Evolutionary conservation across 2,329 filamentous ascomycete species (phyloP), one percentile per base, ranked within the genome.

Genomic region (Paracamarosporium sp.): DNA sequence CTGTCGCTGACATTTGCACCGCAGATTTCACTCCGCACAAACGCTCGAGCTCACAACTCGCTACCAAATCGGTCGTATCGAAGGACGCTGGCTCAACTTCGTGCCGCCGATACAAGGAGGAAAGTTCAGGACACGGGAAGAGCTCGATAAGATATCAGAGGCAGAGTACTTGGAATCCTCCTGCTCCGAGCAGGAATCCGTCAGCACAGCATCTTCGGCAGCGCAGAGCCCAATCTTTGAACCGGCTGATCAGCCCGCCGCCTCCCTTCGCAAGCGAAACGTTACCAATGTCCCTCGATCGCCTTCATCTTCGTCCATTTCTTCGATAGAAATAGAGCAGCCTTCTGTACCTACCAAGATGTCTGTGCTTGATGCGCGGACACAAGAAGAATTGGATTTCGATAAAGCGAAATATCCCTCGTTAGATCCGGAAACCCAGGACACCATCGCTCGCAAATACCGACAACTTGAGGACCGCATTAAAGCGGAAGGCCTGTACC

Each of bases 61-160:
- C 62, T 98, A 93, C 74, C 88, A 91, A 62, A 92, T 98, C 69
- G 95, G 95, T 43, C 85, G 84, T 62, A 86, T 96, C 56, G 85
- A 95, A 71, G 91, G 92, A 28, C 82, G 80, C 60, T 99, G 95
- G 95, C 80, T 81, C 60, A 97, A 97, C 76, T 96, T 97, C 72
- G 70, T 91, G 6, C 93, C 95, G 4, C 94, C 95, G 0, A 94
- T 98, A 51, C 94, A 98, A 76, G 93, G 93, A 56, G 94, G 94
- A 40, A 83, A 84, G 57, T 96, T 93, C 76, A 85, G 89, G 63
- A 77, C 79, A 22, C 82, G 82, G 59, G 72, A 77, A 50, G 78
- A 83, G 53, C 62, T 72, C 45, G 54, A 59, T 31, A 61, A 55
- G 24, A 51, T 66, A 12, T 74, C 76, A 8, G 79, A 82, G 31